Base-by-base conservation (phyloP, 805 yeast genomes). In the Candida coleopterorum region DNA sequence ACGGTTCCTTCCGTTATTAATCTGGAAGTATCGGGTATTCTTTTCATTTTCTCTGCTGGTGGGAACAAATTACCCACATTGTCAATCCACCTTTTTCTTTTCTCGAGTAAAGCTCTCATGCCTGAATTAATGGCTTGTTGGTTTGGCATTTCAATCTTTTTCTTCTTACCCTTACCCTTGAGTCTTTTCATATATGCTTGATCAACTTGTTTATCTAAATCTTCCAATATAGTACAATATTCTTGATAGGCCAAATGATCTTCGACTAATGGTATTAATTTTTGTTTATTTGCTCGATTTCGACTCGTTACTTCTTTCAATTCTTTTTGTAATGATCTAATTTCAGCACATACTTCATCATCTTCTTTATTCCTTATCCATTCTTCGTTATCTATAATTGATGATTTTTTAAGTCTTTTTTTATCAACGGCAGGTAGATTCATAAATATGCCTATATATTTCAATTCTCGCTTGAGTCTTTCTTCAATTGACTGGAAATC, bases 231-330 rank as follows among this genome's bases (percentile, higher is more conserved):
- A 9, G 90, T 83, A 40, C 81, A 70, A 57, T 86, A 93, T 57
- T 93, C 98, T 56, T 90, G 96, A 79, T 89, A 93, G 18, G 97
- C 96, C 49, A 93, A 70, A 48, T 85, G 95, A 45, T 85, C 93
- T 47, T 88, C 90, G 11, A 93, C 72, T 1, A 81, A 49, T 1
- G 95, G 94, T 18, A 80, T 62, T 25, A 93, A 53, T 27, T 68
- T 62, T 40, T 75, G 70, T 57, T 85, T 85, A 37, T 90, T 68
- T 42, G 72, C 75, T 39, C 79, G 72, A 56, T 93, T 93, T 39
- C 75, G 66, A 17, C 63, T 66, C 3, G 80, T 74, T 0, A 81
- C 79, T 15, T 68, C 72, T 44, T 71, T 75, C 40, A 93, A 64
- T 40, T 83, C 79, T 30, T 65, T 63, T 52, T 93, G 97, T 34